Evolutionary conservation across 2,329 filamentous ascomycete species (phyloP), one percentile per base, ranked within the genome.

Genomic region (Paradendryphiella salina): DNA sequence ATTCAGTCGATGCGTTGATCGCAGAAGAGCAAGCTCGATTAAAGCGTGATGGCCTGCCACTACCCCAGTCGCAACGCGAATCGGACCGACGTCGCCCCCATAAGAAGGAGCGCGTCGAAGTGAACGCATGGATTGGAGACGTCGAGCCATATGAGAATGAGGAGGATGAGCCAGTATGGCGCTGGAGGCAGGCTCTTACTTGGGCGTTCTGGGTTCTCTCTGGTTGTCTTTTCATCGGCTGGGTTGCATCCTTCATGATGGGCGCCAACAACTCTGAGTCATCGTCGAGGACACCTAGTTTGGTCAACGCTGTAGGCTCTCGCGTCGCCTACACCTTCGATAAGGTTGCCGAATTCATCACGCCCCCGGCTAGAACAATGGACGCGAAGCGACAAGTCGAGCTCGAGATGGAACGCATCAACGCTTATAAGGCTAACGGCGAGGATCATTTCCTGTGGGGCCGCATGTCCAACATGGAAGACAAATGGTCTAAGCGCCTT

Each of bases 81-180:
- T 10, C 41, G 9, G 34, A 42, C n/a, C 35, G 49, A 23, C 35
- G 50, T 34, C 48, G 35, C 10, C 36, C 49, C 18, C 52, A 51
- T n/a, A 28, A 36, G 17, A 53, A 50, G 14, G 52, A 47, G 9
- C 53, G 52, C 10, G 50, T 50, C 10, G 49, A 48, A 20, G 51
- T 64, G n/a, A 52, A 57, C 14, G 48, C 59, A 18, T 63, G 61
- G 63, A 56, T 63, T 26, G 54, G 59, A 15, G 46, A 56, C 14
- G 49, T 65, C 13, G 47, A 60, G 11, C 38, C 32, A n/a, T 48
- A 23, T 14, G 45, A 45, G 8, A 38, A 57, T 14, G 57, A 41
- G 9, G 35, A 55, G 13, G 59, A 63, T 7, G 57, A 61, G 35
- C 39, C 50, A 13, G 50, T 57, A 23, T 64, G 60, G 59, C 41